Conservation (phyloP, 495 filamentous ascomycete species). For the Penicillium nucicola region DNA sequence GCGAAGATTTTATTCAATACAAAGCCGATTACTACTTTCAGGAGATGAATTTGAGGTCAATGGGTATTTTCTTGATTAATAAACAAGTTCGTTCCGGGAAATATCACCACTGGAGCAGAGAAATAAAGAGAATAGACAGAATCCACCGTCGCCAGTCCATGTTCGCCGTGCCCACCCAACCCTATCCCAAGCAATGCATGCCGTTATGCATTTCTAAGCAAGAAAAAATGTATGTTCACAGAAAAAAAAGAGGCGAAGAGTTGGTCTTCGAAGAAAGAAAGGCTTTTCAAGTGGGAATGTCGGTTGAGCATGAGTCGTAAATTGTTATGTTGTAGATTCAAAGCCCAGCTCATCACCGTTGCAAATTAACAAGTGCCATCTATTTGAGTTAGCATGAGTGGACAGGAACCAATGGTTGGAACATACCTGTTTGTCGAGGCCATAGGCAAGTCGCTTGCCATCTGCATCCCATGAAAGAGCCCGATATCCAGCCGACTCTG, state of each 20-base stretch:
- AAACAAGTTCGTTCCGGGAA: conserved; percentile 4
- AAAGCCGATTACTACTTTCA: no score
- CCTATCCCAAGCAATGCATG: conserved; percentile 30
- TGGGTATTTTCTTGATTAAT: conserved; percentile 2
- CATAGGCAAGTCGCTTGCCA: conserved; percentile 71
- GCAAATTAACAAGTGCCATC: conserved; percentile 46
- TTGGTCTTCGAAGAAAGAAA: conserved; percentile 4
- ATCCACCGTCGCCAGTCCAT: conserved; percentile 29
- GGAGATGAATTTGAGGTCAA: no score
- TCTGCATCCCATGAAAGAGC: conserved; percentile 74
- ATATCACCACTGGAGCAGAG: conserved; percentile 4
- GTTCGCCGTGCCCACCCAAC: conserved; percentile 26
- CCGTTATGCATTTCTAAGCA: conserved; percentile 38
- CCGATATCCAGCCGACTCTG: conserved; percentile 33
- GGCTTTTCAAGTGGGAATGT: conserved; percentile 2
- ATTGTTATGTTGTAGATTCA: conserved; percentile 1
- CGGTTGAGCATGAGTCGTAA: conserved; percentile 6
- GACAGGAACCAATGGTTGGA: conserved; percentile 7
- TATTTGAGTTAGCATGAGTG: conserved; percentile 7
- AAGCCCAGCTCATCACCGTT: conserved; percentile 30
- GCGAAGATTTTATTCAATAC: no score
- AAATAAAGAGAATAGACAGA: conserved; percentile 14
- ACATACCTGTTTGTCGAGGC: conserved; percentile 66
- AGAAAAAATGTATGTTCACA: conserved; percentile 28
- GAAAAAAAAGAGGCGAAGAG: conserved; percentile 12